Base-by-base conservation (phyloP, 2,329 filamentous ascomycete genomes). In the Pseudogymnoascus sp. region DNA sequence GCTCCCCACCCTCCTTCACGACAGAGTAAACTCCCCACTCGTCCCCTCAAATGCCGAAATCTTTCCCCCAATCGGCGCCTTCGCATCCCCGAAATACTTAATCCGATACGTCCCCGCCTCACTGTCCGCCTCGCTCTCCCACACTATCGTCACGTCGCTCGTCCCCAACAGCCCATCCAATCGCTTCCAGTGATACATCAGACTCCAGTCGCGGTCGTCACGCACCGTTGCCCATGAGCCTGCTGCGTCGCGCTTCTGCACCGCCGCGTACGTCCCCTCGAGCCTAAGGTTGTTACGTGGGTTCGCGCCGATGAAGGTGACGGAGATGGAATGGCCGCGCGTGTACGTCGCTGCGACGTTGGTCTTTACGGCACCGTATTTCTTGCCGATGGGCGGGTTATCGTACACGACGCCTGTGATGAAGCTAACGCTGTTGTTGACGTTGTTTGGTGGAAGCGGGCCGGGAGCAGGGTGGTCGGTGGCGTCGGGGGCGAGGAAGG, bases 221-320 rank as follows among this genome's bases (percentile, higher is more conserved):
- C 86, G 81, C 2, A 95, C 82, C 42, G 78, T 80, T 6, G 74
- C 76, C 93, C 93, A 97, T 0, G 61, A 70, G 13, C 72, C 77
- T 29, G 68, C 76, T 40, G 69, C 67, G 35, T 80, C 73, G 59
- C 84, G 79, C 70, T 79, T 79, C 77, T 97, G 92, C 0, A 97
- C 82, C 0, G 89, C 84, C 0, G 87, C 87, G 74, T 86, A 97
- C 0, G 91, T 96, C 2, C 80, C 81, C 70, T 90, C 93, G 1
- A 91, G 84, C 1, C 86, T 84, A 31, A 97, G 83, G 67, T 96
- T 89, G 74, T 97, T 97, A 31, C 93, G 84, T 14, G 93, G 93
- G 70, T 96, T 96, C 0, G 93, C 93, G 14, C 88, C 93, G 2
- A 93, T 84, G 74, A 97, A 97, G 0, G 81, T 86, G 0, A 82